Percentiles rank a stretch among this genome's conserved stretches.
phyloP scores from a whole-genome alignment of 257 asterid species.

The Plantago ovata region DNA sequence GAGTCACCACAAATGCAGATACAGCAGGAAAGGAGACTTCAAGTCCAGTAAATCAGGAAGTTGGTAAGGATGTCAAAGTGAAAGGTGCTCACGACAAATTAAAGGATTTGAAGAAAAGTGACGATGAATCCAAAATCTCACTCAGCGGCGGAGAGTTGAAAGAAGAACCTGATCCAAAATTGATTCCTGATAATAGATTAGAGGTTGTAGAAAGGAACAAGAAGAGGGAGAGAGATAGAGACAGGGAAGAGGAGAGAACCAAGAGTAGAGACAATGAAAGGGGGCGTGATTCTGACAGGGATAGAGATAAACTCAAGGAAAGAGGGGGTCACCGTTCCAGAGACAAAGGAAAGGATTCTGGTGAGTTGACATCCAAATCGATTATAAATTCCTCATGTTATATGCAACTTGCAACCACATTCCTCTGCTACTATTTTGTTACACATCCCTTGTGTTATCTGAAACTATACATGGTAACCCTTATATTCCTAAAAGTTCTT shows the following conservation, averaged over 20 bases:
- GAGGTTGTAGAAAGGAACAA: slow-evolving; percentile 62
- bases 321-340: slow-evolving; percentile 59
- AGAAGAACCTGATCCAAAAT: slow-evolving; percentile 54
- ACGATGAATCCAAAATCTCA: slow-evolving; percentile 43
- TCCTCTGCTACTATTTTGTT: neutral
- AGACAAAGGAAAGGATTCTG: slow-evolving; percentile 63
- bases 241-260: slow-evolving; percentile 55
- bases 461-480: too few relatives aligned
- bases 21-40: slow-evolving; percentile 41
- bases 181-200: slow-evolving; percentile 41
- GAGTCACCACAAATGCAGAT: slow-evolving; percentile 41
- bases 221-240: slow-evolving; percentile 59
- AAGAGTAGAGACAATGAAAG: slow-evolving; percentile 62
- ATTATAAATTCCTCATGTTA: neutral
- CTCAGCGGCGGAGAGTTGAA: slow-evolving; percentile 44
- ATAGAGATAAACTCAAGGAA: slow-evolving; percentile 63
- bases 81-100: slow-evolving; percentile 56
- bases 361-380: slow-evolving; percentile 22
- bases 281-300: slow-evolving; percentile 67
- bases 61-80: slow-evolving; percentile 42
- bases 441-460: too few relatives aligned
- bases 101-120: slow-evolving; percentile 59
- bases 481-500: too few relatives aligned
- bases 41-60: slow-evolving; percentile 34
- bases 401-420: neutral